Conservation (phyloP, 2,329 filamentous ascomycete species). For the Biscogniauxia marginata region DNA sequence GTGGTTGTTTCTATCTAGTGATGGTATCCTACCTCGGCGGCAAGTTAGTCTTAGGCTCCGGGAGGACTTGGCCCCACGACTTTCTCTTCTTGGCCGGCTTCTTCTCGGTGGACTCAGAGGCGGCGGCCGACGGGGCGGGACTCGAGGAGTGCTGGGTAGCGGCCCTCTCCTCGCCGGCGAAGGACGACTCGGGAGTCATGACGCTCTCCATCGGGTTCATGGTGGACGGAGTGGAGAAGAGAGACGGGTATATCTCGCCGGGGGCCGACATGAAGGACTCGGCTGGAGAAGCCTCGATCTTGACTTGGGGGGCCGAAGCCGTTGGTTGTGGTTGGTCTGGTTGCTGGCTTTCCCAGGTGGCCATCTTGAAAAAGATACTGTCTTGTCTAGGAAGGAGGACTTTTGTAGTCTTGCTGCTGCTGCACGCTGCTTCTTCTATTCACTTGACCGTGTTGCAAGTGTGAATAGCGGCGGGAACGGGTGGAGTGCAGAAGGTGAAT, state of each 20-base stretch:
- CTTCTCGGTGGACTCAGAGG: constrained; percentile 45
- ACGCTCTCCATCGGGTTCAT: constrained; percentile 46
- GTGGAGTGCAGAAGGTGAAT: constrained; percentile 10
- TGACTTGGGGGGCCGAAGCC: constrained; percentile 42
- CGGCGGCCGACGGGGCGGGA: constrained; percentile 19
- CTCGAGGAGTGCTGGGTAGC: constrained; percentile 16
- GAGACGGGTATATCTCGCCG: constrained; percentile 47
- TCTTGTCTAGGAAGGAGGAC: constrained; percentile 14
- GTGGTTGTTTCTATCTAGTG: constrained; percentile 23
- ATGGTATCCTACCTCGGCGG: constrained; percentile 69
- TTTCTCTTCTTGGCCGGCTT: constrained; percentile 90
- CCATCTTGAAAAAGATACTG: constrained; percentile 37
- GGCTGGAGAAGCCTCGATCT: constrained; percentile 53
- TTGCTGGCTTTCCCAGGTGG: constrained; percentile 38
- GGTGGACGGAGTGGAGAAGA: constrained; percentile 44
- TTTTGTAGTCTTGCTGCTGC: constrained; percentile 5
- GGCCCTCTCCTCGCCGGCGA: constrained; percentile 25
- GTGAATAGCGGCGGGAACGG: neutral
- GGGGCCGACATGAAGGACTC: constrained; percentile 54
- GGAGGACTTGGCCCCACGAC: constrained; percentile 97
- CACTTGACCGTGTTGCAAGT: neutral
- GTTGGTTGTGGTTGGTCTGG: constrained; percentile 11
- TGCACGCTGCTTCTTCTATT: neutral
- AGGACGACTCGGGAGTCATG: constrained; percentile 49
- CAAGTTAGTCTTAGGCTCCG: constrained; percentile 93